Conservation (phyloP, 768 basidiomycete species). For the Suillus americanus region DNA sequence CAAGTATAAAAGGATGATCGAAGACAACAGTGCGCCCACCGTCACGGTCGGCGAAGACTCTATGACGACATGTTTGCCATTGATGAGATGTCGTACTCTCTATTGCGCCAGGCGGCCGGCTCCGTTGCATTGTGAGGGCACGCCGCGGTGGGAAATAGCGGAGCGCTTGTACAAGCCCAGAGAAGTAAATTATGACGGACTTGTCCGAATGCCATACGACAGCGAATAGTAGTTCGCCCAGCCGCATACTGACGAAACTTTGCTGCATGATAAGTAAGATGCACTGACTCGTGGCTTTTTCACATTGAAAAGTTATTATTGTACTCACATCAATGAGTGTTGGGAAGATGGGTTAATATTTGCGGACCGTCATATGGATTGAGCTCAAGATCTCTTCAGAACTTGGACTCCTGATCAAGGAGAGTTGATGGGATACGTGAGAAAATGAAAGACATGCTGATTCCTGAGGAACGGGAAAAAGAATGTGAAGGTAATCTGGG, state of each 20-base stretch:
- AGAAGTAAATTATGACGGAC: neutral
- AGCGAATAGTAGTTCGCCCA: neutral
- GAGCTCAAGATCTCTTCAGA: neutral
- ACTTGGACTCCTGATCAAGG: neutral
- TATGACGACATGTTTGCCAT: neutral
- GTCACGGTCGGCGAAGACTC: neutral
- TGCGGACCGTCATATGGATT: neutral
- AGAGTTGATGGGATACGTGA: slow-evolving; percentile 3
- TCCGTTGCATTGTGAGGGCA: neutral
- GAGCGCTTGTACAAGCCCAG: neutral
- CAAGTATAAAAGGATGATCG: neutral
- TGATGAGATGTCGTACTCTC: neutral
- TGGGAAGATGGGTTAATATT: neutral
- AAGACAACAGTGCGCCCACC: neutral
- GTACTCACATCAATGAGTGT: neutral
- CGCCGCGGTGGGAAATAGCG: neutral
- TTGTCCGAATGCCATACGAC: slow-evolving; percentile 3
- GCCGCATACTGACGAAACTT: neutral
- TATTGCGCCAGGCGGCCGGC: neutral
- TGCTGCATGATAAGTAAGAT: neutral
- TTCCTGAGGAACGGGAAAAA: neutral
- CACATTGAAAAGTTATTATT: neutral
- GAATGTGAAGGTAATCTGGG: neutral
- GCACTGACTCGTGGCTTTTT: neutral
- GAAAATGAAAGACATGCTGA: neutral